phyloP scores from a whole-genome alignment of 179 eudicot genomes.

The Amaranthus tricolor region DNA sequence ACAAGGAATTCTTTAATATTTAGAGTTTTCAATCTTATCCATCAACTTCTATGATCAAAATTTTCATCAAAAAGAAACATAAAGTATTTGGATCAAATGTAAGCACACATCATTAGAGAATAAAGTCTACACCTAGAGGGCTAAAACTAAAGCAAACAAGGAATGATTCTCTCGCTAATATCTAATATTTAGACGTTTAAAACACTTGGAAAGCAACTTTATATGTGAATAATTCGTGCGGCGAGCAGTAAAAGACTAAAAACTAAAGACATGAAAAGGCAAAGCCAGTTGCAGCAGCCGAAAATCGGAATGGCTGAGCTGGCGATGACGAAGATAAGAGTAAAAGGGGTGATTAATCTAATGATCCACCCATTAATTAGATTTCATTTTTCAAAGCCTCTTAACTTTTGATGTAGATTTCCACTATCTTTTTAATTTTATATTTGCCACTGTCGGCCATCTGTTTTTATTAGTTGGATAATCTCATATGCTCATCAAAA shows the following conservation, averaged over 20 bases:
- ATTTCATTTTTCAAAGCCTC: not conserved
- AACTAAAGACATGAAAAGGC: not conserved
- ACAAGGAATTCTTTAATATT: too few species aligned
- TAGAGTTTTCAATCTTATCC: not conserved
- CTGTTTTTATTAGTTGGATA: not conserved
- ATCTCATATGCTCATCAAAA: not conserved
- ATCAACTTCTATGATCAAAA: not conserved
- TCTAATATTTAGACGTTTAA: not conserved
- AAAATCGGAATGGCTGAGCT: not conserved
- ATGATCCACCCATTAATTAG: not conserved
- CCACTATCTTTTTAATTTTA: constrained; percentile 2
- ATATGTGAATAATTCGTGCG: not conserved
- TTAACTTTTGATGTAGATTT: constrained; percentile 10
- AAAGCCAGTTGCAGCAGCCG: not conserved
- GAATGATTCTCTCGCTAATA: not conserved
- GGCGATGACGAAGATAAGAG: constrained; percentile 5
- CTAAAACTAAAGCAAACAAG: not conserved
- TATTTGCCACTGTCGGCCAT: constrained; percentile 12
- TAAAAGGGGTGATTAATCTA: constrained; percentile 4
- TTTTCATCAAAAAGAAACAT: not conserved
- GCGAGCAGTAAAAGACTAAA: not conserved
- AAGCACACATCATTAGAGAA: not conserved
- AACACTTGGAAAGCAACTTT: constrained; percentile 1
- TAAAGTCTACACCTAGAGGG: not conserved
- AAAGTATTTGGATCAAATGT: constrained; percentile 1